These are phyloP conservation scores for Colletotrichum tofieldiae DNA, from an alignment of 2,329 filamentous ascomycete genomes.

Conservation along the genomic window DNA sequence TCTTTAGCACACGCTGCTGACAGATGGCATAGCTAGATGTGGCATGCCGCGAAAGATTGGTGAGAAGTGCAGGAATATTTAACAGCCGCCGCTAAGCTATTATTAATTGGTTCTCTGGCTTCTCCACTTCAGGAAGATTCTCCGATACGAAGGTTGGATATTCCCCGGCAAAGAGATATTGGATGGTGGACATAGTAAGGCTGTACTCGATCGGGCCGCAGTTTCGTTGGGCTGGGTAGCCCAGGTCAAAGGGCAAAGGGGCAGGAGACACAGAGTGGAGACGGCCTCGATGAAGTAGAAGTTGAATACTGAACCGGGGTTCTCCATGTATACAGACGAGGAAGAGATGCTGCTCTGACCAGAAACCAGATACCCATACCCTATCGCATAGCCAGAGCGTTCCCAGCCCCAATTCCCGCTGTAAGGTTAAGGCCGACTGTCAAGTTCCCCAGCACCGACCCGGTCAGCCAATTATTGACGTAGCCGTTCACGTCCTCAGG, in stretches of 20 bases:
- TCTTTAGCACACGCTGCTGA: neutral
- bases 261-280: neutral
- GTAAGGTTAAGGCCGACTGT: constrained; percentile 24
- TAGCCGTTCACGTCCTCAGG: constrained; percentile 73
- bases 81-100: too few relatives aligned
- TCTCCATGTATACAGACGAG: neutral
- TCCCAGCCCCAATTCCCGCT: neutral
- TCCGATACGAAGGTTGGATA: neutral
- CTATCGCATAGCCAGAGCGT: constrained; percentile 1
- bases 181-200: neutral
- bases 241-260: neutral
- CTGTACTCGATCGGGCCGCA: neutral
- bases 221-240: neutral
- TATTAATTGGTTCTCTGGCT: too few relatives aligned
- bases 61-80: neutral
- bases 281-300: neutral
- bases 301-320: neutral
- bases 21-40: neutral
- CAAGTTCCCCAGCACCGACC: constrained; percentile 26
- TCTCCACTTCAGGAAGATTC: too few relatives aligned
- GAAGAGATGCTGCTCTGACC: neutral
- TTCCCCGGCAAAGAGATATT: neutral
- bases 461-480: constrained; percentile 26
- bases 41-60: neutral
- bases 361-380: neutral